Conservation (phyloP, 2,329 filamentous ascomycete genomes). For the Plenodomus lindquistii region DNA sequence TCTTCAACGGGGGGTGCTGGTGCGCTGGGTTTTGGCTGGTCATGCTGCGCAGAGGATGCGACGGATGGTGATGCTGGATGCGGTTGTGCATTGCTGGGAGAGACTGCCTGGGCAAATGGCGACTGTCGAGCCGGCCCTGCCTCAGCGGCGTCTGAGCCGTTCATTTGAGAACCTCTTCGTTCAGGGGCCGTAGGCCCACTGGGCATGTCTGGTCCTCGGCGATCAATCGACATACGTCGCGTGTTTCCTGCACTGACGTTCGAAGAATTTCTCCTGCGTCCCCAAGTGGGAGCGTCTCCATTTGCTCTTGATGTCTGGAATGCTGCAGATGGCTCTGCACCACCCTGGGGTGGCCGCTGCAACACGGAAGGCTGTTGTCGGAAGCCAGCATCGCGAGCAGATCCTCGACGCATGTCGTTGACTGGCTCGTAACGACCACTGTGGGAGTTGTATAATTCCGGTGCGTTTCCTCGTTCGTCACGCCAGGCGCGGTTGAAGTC, state of each 20-base stretch:
- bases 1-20: slow-evolving; percentile 57
- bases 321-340: slow-evolving; percentile 79
- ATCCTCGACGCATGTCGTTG: slow-evolving; percentile 69
- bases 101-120: slow-evolving; percentile 29
- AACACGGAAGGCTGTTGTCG: slow-evolving; percentile 79
- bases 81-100: slow-evolving; percentile 36
- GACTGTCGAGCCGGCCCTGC: slow-evolving; percentile 27
- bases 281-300: slow-evolving; percentile 66
- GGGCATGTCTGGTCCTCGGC: slow-evolving; percentile 47
- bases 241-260: slow-evolving; percentile 83
- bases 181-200: slow-evolving; percentile 30
- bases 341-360: slow-evolving; percentile 69
- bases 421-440: slow-evolving; percentile 93
- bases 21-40: slow-evolving; percentile 29
- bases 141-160: slow-evolving; percentile 28
- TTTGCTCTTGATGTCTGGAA: slow-evolving; percentile 80
- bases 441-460: slow-evolving; percentile 90
- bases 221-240: slow-evolving; percentile 64
- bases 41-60: slow-evolving; percentile 26
- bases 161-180: slow-evolving; percentile 36
- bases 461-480: slow-evolving; percentile 68
- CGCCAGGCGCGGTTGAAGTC: slow-evolving; percentile 89
- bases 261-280: slow-evolving; percentile 81
- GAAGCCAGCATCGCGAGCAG: slow-evolving; percentile 68
- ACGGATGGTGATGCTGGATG: slow-evolving; percentile 43